Evolutionary conservation across 805 yeast species (phyloP), one percentile per base, ranked within the genome.

Genomic region (Maudiozyma pseudohumilis): DNA sequence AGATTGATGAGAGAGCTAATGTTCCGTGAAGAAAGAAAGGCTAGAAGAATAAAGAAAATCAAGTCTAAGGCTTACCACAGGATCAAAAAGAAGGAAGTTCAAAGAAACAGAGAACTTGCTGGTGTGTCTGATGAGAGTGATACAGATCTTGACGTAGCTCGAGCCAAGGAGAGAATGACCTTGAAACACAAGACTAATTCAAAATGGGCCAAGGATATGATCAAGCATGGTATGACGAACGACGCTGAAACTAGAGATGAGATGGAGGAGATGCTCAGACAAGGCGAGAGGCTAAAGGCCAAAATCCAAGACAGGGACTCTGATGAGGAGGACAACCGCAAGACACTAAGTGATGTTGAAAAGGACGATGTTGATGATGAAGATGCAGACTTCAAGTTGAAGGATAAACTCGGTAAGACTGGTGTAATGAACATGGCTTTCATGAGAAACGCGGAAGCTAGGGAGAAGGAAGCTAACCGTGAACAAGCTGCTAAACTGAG

Each of bases 361-460:
- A 57, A 63, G 5, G 69, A 69, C 22, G 56, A 64, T 4, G 68
- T 69, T 25, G 70, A 68, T 38, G 55, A 59, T 5, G 65, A 60
- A 20, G 55, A 60, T n/a, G n/a, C n/a, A n/a, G 55, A 58, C 7
- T 56, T 55, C 10, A 64, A 55, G 3, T 50, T 49, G 2, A 56
- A 59, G 24, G 59, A 64, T 23, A 69, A 66, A 32, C 58, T 78
- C n/a, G 88, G 92, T 16, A 89, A 88, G 59, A 63, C 71, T n/a
- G 96, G 97, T 39, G 79, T 89, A 16, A 63, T 89, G 71, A 80
- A 77, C 34, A 92, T 92, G 97, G 94, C 88, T 47, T 89, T 89
- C 59, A 89, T 89, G 97, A 79, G 71, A 47, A 81, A 80, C 42
- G 97, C 97, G 1, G 94, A 80, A 43, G 78, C 77, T 39, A 71